These are phyloP conservation scores for Crithidia bombi DNA, from an alignment of 208 protist species.

Conservation along the genomic window DNA sequence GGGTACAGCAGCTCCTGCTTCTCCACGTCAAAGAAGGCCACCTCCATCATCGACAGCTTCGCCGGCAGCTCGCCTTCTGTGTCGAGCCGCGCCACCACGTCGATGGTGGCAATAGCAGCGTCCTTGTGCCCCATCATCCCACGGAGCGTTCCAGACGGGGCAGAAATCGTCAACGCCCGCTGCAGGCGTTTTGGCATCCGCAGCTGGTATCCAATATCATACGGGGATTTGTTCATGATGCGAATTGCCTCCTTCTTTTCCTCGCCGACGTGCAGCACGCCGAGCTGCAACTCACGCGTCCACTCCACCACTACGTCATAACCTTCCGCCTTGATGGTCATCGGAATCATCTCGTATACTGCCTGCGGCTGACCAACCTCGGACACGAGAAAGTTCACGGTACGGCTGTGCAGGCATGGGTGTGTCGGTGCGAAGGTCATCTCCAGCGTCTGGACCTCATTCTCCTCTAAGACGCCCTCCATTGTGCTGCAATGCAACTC, in stretches of 20 bases:
- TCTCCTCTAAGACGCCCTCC: constrained; percentile 72
- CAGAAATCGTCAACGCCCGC: constrained; percentile 62
- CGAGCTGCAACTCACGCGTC: constrained; percentile 91
- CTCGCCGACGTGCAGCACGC: constrained; percentile 91
- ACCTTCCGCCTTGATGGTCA: constrained; percentile 90
- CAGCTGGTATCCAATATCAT: constrained; percentile 93
- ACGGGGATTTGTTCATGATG: constrained; percentile 94
- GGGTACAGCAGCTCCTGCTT: constrained; percentile 86
- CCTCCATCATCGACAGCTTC: constrained; percentile 80
- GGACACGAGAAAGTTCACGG: constrained; percentile 63
- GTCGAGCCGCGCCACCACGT: constrained; percentile 76
- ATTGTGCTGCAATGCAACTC: constrained; percentile 77
- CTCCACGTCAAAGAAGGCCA: constrained; percentile 82
- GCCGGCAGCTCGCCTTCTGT: constrained; percentile 83
- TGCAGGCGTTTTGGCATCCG: constrained; percentile 77
- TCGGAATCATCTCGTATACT: constrained; percentile 70
- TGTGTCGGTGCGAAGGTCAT: constrained; percentile 73
- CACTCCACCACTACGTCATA: constrained; percentile 94
- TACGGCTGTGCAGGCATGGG: constrained; percentile 75
- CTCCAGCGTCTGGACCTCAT: constrained; percentile 53
- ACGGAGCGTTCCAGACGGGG: constrained; percentile 68
- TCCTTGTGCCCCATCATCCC: constrained; percentile 90
- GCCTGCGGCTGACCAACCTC: constrained; percentile 43
- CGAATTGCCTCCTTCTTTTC: constrained; percentile 68
- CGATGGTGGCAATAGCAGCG: constrained; percentile 77